Base-by-base conservation (phyloP, 495 filamentous ascomycete genomes). In the Annulohypoxylon bovei region DNA sequence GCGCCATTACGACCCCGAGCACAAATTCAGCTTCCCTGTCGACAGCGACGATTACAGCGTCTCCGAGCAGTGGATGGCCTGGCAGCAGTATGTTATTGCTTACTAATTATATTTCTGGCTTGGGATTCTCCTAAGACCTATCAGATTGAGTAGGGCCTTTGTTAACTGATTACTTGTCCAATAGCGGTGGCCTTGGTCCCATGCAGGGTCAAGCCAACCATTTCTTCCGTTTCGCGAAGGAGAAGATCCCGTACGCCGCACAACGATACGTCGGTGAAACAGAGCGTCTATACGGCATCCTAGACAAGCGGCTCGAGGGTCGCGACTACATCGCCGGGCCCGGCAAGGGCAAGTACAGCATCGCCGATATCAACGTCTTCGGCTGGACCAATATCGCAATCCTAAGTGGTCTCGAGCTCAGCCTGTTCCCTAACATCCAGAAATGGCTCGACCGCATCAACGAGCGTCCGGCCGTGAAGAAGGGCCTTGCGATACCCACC, bases 141-240 rank as follows among this genome's bases (percentile, higher is more conserved):
- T 20, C n/a, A 20, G n/a, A 37, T n/a, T 23, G 14, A 54, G 1
- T 14, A 50, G 23, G 27, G 14, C 23, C 11, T 1, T n/a, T 30
- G n/a, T 56, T 62, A 52, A 68, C 52, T 5, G 1, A 9, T 57
- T 11, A 7, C 18, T 18, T 16, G 6, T 23, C 14, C 4, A 63
- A 63, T 35, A 67, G 68, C 75, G 88, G 90, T 8, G 92, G 92
- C 35, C 73, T 94, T 0, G 92, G 92, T 3, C 93, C 93, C 1
- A 95, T 94, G 91, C 93, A 97, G 77, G 92, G 90, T 9, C 93
- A 97, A 75, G 91, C 91, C 5, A 94, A 94, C 83, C 92, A 96
- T 80, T 97, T 96, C 84, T 77, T 80, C 58, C 90, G 89, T 39
- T 91, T 90, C 76, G 89, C 91, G 8, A 88, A 91, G 42, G 91